Conservation (phyloP, 1,284 basidiomycete genomes). For the Ceratobasidium papillatum region DNA sequence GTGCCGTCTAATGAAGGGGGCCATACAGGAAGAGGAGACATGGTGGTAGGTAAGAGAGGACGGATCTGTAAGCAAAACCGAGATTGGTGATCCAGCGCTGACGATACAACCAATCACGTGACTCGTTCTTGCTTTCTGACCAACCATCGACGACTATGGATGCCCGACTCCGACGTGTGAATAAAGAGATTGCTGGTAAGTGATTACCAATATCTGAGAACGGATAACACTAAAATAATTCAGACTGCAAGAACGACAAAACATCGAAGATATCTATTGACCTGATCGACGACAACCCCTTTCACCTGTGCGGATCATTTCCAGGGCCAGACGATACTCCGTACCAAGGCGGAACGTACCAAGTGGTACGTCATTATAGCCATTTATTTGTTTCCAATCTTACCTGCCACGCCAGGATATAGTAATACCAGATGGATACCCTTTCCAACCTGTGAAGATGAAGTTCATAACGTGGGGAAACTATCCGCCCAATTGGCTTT, state of each 20-base stretch:
- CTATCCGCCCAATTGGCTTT: not conserved
- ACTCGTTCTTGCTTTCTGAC: not conserved
- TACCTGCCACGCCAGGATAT: constrained; percentile 73
- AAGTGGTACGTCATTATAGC: constrained; percentile 68
- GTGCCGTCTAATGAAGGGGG: constrained; percentile 53
- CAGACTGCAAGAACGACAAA: constrained; percentile 96
- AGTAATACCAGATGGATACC: constrained; percentile 92
- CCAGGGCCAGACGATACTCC: constrained; percentile 94
- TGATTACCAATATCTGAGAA: constrained; percentile 17
- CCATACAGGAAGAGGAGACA: constrained; percentile 53
- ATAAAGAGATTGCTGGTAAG: constrained; percentile 89
- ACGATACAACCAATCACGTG: constrained; percentile 19
- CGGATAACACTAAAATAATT: not conserved
- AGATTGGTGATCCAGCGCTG: not conserved
- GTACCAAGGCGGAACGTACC: constrained; percentile 92
- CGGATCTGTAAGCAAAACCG: not conserved
- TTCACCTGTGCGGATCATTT: constrained; percentile 89
- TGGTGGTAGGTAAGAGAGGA: not conserved
- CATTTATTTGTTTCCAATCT: not conserved
- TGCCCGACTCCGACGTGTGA: constrained; percentile 86
- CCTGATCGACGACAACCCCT: constrained; percentile 86
- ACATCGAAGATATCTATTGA: constrained; percentile 84
- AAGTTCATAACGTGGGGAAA: constrained; percentile 79
- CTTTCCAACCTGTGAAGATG: constrained; percentile 99
- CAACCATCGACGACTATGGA: constrained; percentile 63